phyloP scores from a whole-genome alignment of 2,329 filamentous ascomycete species.

The Colletotrichum noveboracense region DNA sequence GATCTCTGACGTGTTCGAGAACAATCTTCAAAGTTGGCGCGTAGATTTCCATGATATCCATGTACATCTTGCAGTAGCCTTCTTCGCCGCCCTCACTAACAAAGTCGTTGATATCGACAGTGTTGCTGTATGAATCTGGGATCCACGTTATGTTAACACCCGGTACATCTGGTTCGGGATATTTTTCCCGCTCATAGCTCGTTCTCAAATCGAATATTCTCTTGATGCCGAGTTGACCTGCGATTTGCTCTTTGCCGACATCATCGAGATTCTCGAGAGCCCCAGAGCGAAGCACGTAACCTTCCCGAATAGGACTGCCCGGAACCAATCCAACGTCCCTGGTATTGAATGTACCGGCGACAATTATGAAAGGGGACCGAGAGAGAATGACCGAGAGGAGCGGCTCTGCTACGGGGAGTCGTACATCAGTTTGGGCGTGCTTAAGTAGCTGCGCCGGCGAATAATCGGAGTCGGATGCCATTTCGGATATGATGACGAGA shows the following conservation, averaged over 20 bases:
- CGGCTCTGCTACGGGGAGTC: background rate
- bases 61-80: constrained; percentile 54
- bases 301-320: background rate
- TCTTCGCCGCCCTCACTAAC: constrained; percentile 46
- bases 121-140: background rate
- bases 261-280: background rate
- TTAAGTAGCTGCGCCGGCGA: background rate
- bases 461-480: background rate
- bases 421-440: background rate
- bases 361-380: background rate
- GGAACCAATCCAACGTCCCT: background rate
- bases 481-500: background rate
- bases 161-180: background rate
- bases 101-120: constrained; percentile 44
- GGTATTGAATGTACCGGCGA: background rate
- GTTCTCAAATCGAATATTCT: background rate
- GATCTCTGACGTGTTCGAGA: constrained; percentile 53
- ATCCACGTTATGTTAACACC: background rate
- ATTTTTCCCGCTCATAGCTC: background rate
- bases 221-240: background rate
- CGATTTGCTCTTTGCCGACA: background rate
- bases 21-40: constrained; percentile 45
- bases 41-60: constrained; percentile 50
- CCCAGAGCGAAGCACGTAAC: background rate
- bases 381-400: background rate